Conservation (phyloP, 306 rosid species). For the Cyamopsis tetragonoloba region DNA sequence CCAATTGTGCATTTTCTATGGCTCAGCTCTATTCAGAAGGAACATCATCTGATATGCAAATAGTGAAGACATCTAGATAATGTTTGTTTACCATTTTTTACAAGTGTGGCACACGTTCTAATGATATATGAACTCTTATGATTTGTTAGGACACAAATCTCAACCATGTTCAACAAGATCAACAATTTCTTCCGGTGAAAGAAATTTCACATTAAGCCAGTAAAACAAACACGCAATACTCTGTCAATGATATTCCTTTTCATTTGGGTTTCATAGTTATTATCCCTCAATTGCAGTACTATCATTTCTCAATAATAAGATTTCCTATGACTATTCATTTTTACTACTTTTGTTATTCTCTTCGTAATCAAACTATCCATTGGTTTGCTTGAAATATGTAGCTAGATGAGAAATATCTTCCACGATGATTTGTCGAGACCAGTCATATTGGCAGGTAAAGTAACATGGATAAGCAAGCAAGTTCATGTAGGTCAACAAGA, state of each 20-base stretch:
- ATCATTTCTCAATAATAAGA: not conserved
- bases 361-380: slow-evolving; percentile 2
- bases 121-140: too few species aligned
- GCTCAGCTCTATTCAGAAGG: slow-evolving; percentile 2
- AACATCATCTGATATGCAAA: slow-evolving; percentile 6
- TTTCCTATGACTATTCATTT: not conserved
- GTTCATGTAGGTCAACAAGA: not conserved
- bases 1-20: not conserved
- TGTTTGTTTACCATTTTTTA: too few species aligned
- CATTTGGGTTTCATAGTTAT: too few species aligned
- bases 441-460: slow-evolving; percentile 6
- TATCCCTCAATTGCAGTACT: not conserved
- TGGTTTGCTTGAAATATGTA: not conserved
- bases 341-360: not conserved
- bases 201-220: too few species aligned
- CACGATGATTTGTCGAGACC: not conserved
- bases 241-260: too few species aligned
- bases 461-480: not conserved
- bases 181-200: too few species aligned
- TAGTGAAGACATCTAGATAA: not conserved
- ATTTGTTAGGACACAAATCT: too few species aligned
- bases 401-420: not conserved
- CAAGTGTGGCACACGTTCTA: too few species aligned
- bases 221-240: too few species aligned
- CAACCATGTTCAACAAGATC: too few species aligned